These are phyloP conservation scores for Cubamyces lactineus DNA, from an alignment of 768 basidiomycete genomes.

Conservation along the genomic window DNA sequence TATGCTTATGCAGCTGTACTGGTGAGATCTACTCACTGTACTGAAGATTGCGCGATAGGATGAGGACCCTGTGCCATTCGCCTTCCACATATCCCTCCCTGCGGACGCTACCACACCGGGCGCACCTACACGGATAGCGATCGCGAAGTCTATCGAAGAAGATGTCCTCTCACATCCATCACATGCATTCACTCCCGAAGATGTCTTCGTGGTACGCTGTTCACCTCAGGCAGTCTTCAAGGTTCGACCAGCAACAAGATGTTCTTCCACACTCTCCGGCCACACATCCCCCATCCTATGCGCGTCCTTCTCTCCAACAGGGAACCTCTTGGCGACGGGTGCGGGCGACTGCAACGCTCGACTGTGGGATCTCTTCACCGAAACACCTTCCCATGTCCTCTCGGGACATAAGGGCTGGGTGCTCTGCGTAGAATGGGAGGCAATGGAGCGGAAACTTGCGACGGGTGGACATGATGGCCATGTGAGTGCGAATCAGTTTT, in stretches of 20 bases:
- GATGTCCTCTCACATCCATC: conserved; percentile 80
- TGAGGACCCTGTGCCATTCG: conserved; percentile 90
- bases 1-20: conserved; percentile 36
- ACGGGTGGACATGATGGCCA: conserved; percentile 95
- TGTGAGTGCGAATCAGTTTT: conserved; percentile 48
- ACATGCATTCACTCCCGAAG: conserved; percentile 78
- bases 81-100: conserved; percentile 83
- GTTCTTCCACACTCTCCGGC: conserved; percentile 89
- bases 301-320: conserved; percentile 94
- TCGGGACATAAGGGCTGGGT: conserved; percentile 96
- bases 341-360: conserved; percentile 93
- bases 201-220: conserved; percentile 85
- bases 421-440: conserved; percentile 96
- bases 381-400: conserved; percentile 86
- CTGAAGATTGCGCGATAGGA: conserved; percentile 45
- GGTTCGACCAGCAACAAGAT: conserved; percentile 91
- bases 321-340: conserved; percentile 88
- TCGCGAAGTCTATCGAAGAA: conserved; percentile 80
- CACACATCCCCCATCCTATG: conserved; percentile 94
- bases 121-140: conserved; percentile 78
- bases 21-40: conserved; percentile 3
- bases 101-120: conserved; percentile 50
- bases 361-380: conserved; percentile 93
- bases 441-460: conserved; percentile 85
- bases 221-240: conserved; percentile 95